A percentile compares a stretch with the other conserved stretches of the same genome.
phyloP scores from a whole-genome alignment of 176 grass and related monocot genomes.

The Eragrostis nindensis region DNA sequence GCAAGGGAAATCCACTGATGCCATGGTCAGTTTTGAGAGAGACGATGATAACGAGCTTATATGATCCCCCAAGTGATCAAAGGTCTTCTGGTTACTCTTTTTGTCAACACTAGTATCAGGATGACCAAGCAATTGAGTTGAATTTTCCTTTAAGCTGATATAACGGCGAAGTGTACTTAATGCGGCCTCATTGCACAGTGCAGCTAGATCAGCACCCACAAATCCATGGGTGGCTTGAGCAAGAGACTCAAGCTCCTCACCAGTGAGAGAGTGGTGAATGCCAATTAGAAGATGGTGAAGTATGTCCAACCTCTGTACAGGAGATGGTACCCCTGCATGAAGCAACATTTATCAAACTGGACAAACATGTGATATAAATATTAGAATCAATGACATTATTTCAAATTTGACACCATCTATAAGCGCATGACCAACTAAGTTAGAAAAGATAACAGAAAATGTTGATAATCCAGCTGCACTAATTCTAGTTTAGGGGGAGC shows the following conservation, averaged over 20 bases:
- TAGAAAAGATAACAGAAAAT: background rate
- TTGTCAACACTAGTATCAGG: slow-evolving; percentile 10
- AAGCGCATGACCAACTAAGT: background rate
- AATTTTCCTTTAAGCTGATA: slow-evolving; percentile 55
- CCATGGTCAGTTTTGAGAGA: slow-evolving; percentile 62
- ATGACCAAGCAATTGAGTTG: slow-evolving; percentile 23
- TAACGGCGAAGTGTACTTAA: slow-evolving; percentile 65
- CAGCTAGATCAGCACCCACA: slow-evolving; percentile 95
- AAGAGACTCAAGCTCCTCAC: slow-evolving; percentile 54
- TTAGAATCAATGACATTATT: background rate
- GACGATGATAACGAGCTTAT: slow-evolving; percentile 59
- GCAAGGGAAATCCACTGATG: slow-evolving; percentile 39
- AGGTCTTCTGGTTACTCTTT: slow-evolving; percentile 26
- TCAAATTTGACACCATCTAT: slow-evolving; percentile 19
- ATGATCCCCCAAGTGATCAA: slow-evolving; percentile 31
- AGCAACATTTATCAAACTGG: slow-evolving; percentile 25
- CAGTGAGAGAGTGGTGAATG: slow-evolving; percentile 62
- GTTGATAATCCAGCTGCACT: no score
- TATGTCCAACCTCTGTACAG: slow-evolving; percentile 82
- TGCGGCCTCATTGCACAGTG: slow-evolving; percentile 87
- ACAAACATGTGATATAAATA: slow-evolving; percentile 3
- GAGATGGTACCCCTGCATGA: slow-evolving; percentile 83
- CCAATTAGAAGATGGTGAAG: slow-evolving; percentile 61
- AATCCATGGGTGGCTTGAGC: slow-evolving; percentile 81
- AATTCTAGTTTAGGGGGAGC: no score